Base-by-base conservation (phyloP, 2,329 filamentous ascomycete species). In the Pseudogymnoascus sp. region DNA sequence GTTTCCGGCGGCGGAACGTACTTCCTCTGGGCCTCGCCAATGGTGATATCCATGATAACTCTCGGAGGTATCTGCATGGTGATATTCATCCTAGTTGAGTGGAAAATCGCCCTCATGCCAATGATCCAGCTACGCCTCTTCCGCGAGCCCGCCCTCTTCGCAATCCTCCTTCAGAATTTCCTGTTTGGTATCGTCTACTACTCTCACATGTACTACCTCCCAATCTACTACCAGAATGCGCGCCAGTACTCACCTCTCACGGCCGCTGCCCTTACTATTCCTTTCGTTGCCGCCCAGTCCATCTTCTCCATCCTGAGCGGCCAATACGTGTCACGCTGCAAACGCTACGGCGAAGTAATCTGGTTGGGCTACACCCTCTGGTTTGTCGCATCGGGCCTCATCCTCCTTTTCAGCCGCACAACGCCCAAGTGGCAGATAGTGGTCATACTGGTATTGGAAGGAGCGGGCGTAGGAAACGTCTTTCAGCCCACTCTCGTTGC, bases 211-310 rank as follows among this genome's bases (percentile, higher is more conserved):
- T 87, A 86, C 71, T 87, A 83, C 39, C 70, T 87, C 4, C 84
- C 84, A 1, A 73, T 87, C 0, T 87, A 84, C 70, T 82, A 83
- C 48, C 83, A 87, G 65, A 86, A 85, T 62, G 82, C 79, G 1
- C 63, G 70, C 8, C 65, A 66, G 58, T 71, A 61, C 40, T 67
- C 69, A 8, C 69, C 70, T 12, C 58, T 71, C 2, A 76, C 78
- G 25, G 83, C 83, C 3, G 84, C 83, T 1, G 74, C 75, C 6
- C 72, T 84, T 31, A 78, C 78, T 2, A 73, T 81, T 7, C 77
- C 81, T 0, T 73, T 85, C 64, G 77, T 83, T 7, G 71, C 73
- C 15, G 72, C 73, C 6, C 81, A 86, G 70, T 70, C 76, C 3
- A 65, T 74, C 1, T 69, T 75, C 5, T 82, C 80, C 1, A 76